phyloP scores from a whole-genome alignment of 495 filamentous ascomycete genomes.

The Penicillium cataractarum region DNA sequence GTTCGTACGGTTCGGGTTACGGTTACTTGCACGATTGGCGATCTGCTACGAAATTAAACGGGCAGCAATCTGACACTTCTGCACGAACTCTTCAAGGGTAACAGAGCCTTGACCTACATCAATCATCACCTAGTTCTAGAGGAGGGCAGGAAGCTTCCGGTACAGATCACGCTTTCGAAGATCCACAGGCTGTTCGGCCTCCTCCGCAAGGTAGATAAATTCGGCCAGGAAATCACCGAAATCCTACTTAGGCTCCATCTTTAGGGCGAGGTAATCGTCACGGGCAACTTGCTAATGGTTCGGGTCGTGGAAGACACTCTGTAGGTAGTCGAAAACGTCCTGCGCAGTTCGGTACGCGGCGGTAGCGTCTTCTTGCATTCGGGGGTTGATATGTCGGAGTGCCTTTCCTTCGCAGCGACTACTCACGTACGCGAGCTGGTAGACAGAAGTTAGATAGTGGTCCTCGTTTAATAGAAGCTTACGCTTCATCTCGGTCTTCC shows the following conservation, averaged over 20 bases:
- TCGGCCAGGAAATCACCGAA: conserved; percentile 2
- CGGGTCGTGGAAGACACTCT: background rate
- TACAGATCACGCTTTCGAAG: background rate
- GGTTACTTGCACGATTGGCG: background rate
- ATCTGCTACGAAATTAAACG: background rate
- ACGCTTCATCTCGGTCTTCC: background rate
- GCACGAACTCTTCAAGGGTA: background rate
- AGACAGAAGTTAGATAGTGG: background rate
- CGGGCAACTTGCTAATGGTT: background rate
- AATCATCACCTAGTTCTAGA: background rate
- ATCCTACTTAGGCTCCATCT: background rate
- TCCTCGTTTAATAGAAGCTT: background rate
- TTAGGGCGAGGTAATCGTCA: background rate
- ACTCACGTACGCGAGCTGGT: background rate
- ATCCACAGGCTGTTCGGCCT: background rate
- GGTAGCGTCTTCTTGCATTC: background rate
- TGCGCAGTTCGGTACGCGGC: background rate
- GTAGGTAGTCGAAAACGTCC: background rate
- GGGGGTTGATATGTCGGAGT: background rate
- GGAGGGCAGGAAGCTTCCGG: background rate
- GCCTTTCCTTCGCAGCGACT: background rate
- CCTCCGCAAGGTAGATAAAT: background rate
- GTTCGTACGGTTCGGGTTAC: background rate
- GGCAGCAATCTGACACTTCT: background rate
- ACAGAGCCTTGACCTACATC: background rate